Base-by-base conservation (phyloP, 257 asterid genomes). In the Voacanga thouarsii region DNA sequence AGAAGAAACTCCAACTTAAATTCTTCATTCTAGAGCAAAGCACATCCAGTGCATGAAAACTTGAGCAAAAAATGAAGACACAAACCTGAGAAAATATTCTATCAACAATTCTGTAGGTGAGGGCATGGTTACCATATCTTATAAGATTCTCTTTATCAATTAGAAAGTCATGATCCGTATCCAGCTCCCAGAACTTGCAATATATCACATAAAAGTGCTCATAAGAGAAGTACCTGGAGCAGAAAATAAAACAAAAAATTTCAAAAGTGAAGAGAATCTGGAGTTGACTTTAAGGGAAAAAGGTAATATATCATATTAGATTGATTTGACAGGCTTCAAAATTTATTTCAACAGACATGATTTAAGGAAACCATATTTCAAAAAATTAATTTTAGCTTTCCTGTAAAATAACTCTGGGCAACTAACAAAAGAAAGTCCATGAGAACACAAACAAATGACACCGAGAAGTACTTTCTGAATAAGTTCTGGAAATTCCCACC, bases 101-200 rank as follows among this genome's bases (percentile, higher is more conserved):
- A 85, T 93, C 99, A 80, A 96, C 99, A 85, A 96, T 96, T 89
- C 99, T 88, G 94, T 96, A 96, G 44, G 99, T 96, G 75, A 96
- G 99, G 80, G 97, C 97, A 26, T 96, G 99, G 83, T 96, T 96
- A 80, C 99, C 99, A 86, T 96, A 96, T 92, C 95, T 90, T 80
- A 96, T 92, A 86, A 96, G 97, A 82, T 93, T 93, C 88, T 96
- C 99, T 84, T 96, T 96, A 84, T 96, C 99, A 67, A 96, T 96
- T 84, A 92, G 89, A 86, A 96, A 96, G 84, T 96, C 99, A 79
- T 96, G 99, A 87, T 96, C 99, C 19, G 97, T 87, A 77, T 96
- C 99, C 85, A 96, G 97, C 92, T 96, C 99, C 99, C 99, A 96
- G 80, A 96, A 96, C 89, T 96, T 96, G 97, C 99, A 96, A 85